A percentile compares a stretch with the other conserved stretches of the same genome.
Evolutionary conservation across 1,284 basidiomycete species (phyloP).

Genomic region (Sparassis latifolia): DNA sequence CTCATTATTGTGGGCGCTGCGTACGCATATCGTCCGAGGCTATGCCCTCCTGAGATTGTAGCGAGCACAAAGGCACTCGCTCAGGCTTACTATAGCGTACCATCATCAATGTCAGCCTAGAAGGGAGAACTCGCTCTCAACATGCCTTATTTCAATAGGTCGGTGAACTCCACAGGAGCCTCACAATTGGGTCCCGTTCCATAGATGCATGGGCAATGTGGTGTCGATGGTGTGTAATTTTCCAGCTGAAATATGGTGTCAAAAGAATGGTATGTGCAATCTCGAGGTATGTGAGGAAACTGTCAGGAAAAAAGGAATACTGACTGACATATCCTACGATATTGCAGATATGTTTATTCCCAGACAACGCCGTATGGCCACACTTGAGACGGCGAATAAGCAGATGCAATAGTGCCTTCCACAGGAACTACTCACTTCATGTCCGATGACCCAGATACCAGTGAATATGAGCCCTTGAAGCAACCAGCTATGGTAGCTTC

Average conservation of each 20-base stretch:
- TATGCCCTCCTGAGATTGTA: no score
- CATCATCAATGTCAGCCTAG: no score
- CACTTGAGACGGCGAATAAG: conserved; percentile 14
- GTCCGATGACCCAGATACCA: conserved; percentile 59
- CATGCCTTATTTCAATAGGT: no score
- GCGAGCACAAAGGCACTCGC: no score
- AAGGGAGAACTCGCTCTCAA: no score
- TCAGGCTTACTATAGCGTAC: no score
- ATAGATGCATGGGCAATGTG: conserved; percentile 31
- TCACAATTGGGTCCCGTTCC: conserved; percentile 33
- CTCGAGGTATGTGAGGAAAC: conserved; percentile 4
- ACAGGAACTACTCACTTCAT: conserved; percentile 33
- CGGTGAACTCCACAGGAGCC: no score
- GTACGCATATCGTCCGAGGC: no score
- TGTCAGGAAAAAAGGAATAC: neutral
- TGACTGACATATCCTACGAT: conserved; percentile 22
- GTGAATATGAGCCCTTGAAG: conserved; percentile 55
- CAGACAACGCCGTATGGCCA: conserved; percentile 25
- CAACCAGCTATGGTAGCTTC: conserved; percentile 41
- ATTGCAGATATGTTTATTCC: conserved; percentile 19
- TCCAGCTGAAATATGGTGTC: conserved; percentile 36
- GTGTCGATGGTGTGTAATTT: conserved; percentile 33
- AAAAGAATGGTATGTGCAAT: conserved; percentile 26
- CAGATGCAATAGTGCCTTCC: neutral
- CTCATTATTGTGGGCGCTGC: no score